Base-by-base conservation (phyloP, 352 stramenopile species). In the Phytophthora hybrid region DNA sequence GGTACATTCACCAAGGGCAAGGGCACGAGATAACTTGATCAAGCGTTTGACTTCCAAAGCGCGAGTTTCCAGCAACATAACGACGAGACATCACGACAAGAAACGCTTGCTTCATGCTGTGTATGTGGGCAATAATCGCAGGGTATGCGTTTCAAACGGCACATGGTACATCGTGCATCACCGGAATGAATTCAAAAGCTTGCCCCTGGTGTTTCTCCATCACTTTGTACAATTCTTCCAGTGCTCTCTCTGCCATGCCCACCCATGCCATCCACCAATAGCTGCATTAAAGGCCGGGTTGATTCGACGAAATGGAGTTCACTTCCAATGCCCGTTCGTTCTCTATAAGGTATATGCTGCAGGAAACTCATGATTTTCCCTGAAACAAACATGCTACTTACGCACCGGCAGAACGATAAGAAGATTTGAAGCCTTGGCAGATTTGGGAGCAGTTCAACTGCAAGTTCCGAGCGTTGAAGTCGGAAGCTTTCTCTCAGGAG, bases 281-380 rank as follows among this genome's bases (percentile, higher is more conserved):
- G 62, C 55, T 67, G 47, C 4, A 18, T 76, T 32, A 72, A 55
- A 66, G 61, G 71, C 74, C 14, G 71, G 71, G 16, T 61, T 77
- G 29, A 63, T 77, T 57, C 55, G 64, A 41, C 14, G 29, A 41
- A 13, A 60, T 55, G 59, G 32, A 46, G 47, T 2, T 21, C 21
- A 34, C 7, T 63, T 73, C 19, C 4, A 63, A 31, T 73, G 69
- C 21, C 58, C 57, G 14, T 72, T 41, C 14, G 41, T 76, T 11
- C 47, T 76, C n/a, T n/a, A n/a, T n/a, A n/a, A n/a, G 32, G 9
- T 73, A 73, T 69, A 21, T 76, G 63, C 23, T 76, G 56, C 37
- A 69, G 19, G 19, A 63, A 34, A 55, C 58, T 19, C 11, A 23
- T 65, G 51, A 68, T 34, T 26, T 56, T 56, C 57, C 69, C 8